Evolutionary conservation across 441 rosid species (phyloP).

Genomic region (Euphorbia celastroides): DNA sequence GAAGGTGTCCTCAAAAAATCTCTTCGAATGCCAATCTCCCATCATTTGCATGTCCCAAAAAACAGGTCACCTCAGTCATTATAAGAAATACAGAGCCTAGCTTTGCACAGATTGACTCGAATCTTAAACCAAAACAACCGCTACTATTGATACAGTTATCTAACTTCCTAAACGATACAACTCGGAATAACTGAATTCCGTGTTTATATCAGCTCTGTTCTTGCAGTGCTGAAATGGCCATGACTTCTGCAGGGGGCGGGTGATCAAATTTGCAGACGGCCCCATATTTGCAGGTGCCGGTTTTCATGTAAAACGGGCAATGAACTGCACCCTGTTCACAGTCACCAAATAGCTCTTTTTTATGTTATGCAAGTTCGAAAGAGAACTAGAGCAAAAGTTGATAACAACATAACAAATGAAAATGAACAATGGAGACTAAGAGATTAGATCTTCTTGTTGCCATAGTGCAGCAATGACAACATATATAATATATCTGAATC

Average conservation of each 20-base stretch:
- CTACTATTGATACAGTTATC: not conserved
- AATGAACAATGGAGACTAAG: not conserved
- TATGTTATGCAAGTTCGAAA: not conserved
- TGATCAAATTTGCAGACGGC: constrained; percentile 86
- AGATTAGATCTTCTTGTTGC: not conserved
- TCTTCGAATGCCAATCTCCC: too few species aligned
- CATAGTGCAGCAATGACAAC: not conserved
- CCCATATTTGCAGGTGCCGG: constrained; percentile 84
- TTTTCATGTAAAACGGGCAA: constrained; percentile 93
- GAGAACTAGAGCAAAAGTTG: not conserved
- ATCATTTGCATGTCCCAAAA: too few species aligned
- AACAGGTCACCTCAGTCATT: not conserved
- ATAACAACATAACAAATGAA: not conserved
- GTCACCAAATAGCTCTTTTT: constrained; percentile 3
- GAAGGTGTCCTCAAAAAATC: not conserved
- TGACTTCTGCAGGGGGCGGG: constrained; percentile 91
- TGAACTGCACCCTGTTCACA: constrained; percentile 57
- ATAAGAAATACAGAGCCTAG: not conserved
- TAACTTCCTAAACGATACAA: not conserved
- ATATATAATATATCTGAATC: not conserved
- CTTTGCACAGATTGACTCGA: not conserved
- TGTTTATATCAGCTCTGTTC: constrained; percentile 25
- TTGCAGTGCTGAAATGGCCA: constrained; percentile 43
- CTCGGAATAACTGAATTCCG: too few species aligned
- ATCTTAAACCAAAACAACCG: not conserved